Base-by-base conservation (phyloP, 805 yeast species). In the Starmerella gropengiesseri region DNA sequence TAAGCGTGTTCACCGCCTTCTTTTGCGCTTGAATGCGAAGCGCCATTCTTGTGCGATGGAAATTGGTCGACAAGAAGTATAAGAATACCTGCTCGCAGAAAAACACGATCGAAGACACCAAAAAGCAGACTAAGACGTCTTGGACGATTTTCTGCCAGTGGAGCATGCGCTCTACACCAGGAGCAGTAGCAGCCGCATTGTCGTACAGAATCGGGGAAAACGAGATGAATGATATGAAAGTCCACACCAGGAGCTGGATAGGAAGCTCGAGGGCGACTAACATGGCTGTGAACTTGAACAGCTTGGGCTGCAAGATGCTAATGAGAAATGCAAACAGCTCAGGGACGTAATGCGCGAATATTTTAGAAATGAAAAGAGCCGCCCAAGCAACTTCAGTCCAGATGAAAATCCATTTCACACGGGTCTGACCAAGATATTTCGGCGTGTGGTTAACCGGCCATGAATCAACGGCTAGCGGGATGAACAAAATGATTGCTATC, bases 351-450 rank as follows among this genome's bases (percentile, higher is more conserved):
- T 56, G 63, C n/a, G 67, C 60, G 23, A 60, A 43, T 4, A 61
- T 43, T 16, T 60, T 49, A 14, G 59, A 46, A n/a, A 62, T 48
- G 52, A 57, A 62, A 31, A 61, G 51, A 11, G 65, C 46, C 7
- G 58, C 65, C 68, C 67, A 64, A 23, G 55, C 60, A 19, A 63
- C 60, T 45, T 64, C 68, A 7, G 61, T 52, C 68, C 68, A 64
- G 31, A 64, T 60, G 45, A 64, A 64, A 21, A 64, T 45, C 66
- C 66, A 64, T 56, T 58, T 50, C 18, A 64, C 53, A 3, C 61
- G 52, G 8, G 60, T 56, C 22, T 55, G 46, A 19, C 67, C 68
- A 2, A 64, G 53, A 17, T 33, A n/a, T n/a, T n/a, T n/a, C n/a
- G n/a, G 7, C 30, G 64, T 57, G 19, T 39, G 18, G 9, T 45